Base-by-base conservation (phyloP, 2,329 filamentous ascomycete species). In the Harringtonia lauricola region DNA sequence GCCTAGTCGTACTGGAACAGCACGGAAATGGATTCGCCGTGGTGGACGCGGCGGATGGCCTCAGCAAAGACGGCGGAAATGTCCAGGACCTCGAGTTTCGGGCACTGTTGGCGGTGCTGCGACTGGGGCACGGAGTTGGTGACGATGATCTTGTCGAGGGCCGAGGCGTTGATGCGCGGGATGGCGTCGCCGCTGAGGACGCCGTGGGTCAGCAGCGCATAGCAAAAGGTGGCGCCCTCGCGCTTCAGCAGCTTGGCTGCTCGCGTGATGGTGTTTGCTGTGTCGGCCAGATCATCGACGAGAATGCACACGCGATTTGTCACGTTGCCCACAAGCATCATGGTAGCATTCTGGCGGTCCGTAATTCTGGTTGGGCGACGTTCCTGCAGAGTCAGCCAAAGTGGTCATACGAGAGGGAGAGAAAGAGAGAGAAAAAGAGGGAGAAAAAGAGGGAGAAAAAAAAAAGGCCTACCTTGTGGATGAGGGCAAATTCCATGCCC, bases 161-260 rank as follows among this genome's bases (percentile, higher is more conserved):
- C 81, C 48, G 87, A 95, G 22, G 86, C 87, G 58, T 95, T 95
- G 69, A 98, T 89, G 47, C 90, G 81, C 41, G 88, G 81, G 56
- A 96, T 92, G 43, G 90, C 90, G 61, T 98, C 90, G 28, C 92
- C 92, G 58, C 86, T 95, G 58, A 98, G 76, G 50, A 96, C 87
- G 42, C 90, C 92, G 59, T 98, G 92, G 6, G 92, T 96, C 52
- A 98, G 76, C 42, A 98, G 73, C 8, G 92, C 92, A 60, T 89
- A 94, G 37, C 96, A 88, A 52, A 80, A 80, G 30, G 81, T 83
- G n/a, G 92, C 92, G 36, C 90, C 89, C 64, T 95, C 87, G 56
- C 87, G 90, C 70, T 95, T 95, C 52, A 96, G 69, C n/a, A 96
- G 74, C 68, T 96, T 95, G 26, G 92, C 92, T 9, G 92, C 92